Conservation (phyloP, 306 rosid genomes). For the Alnus rubra region DNA sequence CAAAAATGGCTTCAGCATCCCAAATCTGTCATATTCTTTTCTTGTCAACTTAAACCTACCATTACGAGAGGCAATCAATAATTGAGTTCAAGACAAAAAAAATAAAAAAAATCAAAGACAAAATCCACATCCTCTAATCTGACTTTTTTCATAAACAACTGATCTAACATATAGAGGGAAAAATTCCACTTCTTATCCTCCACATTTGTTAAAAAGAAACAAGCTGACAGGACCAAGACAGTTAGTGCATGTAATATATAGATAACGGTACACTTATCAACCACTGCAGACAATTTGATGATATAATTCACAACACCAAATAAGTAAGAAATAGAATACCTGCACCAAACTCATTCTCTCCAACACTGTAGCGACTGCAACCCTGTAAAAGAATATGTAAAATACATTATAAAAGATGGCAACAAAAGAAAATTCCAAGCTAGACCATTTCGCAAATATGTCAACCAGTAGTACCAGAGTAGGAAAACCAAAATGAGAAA, state of each 20-base stretch:
- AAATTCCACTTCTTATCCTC: background rate
- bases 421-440: slow-evolving; percentile 3
- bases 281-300: background rate
- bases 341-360: slow-evolving; percentile 69
- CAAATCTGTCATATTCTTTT: background rate
- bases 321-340: slow-evolving; percentile 49
- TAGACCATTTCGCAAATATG: slow-evolving; percentile 16
- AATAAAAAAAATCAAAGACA: background rate
- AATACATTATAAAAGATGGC: slow-evolving; percentile 18
- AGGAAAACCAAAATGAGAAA: background rate
- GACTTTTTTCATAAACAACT: background rate
- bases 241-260: slow-evolving; percentile 10
- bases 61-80: background rate
- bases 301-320: background rate
- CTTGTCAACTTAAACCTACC: background rate
- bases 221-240: slow-evolving; percentile 15
- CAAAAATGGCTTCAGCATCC: background rate
- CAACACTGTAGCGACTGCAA: slow-evolving; percentile 70
- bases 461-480: background rate
- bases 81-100: background rate
- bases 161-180: background rate
- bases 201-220: too few species aligned
- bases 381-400: slow-evolving; percentile 56
- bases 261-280: slow-evolving; percentile 3
- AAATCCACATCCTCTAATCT: background rate